Conservation (phyloP, 2,329 filamentous ascomycete genomes). For the Alternaria incomplexa region DNA sequence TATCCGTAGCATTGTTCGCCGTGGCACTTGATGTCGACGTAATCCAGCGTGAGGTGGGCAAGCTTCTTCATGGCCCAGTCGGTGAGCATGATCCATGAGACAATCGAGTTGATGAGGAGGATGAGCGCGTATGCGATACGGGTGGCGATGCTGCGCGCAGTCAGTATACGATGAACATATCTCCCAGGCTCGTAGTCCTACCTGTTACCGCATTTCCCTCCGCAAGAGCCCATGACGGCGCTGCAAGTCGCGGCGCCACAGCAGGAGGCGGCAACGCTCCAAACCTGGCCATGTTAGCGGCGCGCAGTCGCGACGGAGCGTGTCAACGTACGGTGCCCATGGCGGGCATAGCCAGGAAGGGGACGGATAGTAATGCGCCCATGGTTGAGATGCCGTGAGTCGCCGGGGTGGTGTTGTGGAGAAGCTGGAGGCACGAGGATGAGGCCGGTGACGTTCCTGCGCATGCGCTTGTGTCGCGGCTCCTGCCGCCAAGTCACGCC, state of each 20-base stretch:
- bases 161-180: slow-evolving; percentile 10
- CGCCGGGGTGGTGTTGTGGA: slow-evolving; percentile 13
- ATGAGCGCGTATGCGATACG: slow-evolving; percentile 96
- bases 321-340: slow-evolving; percentile 74
- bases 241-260: slow-evolving; percentile 97
- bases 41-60: slow-evolving; percentile 89
- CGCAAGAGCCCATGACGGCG: slow-evolving; percentile 92
- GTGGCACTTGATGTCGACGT: slow-evolving; percentile 90
- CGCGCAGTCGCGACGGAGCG: slow-evolving; percentile 7
- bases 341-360: slow-evolving; percentile 86
- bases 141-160: slow-evolving; percentile 77
- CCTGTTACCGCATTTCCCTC: slow-evolving; percentile 92
- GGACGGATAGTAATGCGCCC: slow-evolving; percentile 90
- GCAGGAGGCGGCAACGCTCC: slow-evolving; percentile 84
- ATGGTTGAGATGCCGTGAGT: slow-evolving; percentile 58
- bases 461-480: slow-evolving; percentile 13
- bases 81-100: slow-evolving; percentile 99
- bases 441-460: slow-evolving; percentile 24
- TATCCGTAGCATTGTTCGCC: slow-evolving; percentile 93
- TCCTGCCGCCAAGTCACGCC: slow-evolving; percentile 14
- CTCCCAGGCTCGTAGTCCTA: slow-evolving; percentile 43
- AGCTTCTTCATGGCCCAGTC: slow-evolving; percentile 98
- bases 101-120: slow-evolving; percentile 92
- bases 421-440: slow-evolving; percentile 17
- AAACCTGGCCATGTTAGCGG: slow-evolving; percentile 60